Conservation (phyloP, 148 eudicot species). For the Silene latifolia region DNA sequence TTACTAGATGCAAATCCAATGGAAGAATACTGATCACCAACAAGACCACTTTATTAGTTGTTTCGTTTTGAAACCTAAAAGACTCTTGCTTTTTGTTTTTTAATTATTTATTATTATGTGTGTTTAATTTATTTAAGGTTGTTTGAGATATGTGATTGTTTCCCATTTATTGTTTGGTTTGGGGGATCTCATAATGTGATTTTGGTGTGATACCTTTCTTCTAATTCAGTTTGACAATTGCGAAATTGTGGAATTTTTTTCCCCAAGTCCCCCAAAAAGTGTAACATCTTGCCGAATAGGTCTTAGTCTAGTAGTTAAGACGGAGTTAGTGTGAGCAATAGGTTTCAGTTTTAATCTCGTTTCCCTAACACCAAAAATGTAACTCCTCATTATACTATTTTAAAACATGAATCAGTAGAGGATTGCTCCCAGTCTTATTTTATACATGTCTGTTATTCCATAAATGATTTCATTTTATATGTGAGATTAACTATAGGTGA, state of each 20-base stretch:
- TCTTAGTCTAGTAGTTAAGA: too few species aligned
- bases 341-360: background rate
- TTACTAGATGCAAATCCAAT: background rate
- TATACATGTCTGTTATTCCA: background rate
- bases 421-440: background rate
- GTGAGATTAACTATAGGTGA: too few species aligned
- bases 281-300: background rate
- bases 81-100: too few species aligned
- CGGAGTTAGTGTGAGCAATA: background rate
- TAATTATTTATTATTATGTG: too few species aligned
- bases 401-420: background rate
- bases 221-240: too few species aligned
- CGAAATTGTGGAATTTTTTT: too few species aligned
- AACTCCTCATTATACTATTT: background rate
- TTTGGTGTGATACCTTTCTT: too few species aligned
- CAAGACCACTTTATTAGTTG: background rate
- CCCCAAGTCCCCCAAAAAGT: background rate
- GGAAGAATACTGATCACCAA: background rate
- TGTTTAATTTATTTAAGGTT: too few species aligned
- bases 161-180: too few species aligned
- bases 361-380: background rate
- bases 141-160: too few species aligned
- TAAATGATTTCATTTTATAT: background rate
- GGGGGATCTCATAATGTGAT: too few species aligned
- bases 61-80: background rate